Conservation (phyloP, 306 rosid species). For the Citrullus colocynthis region DNA sequence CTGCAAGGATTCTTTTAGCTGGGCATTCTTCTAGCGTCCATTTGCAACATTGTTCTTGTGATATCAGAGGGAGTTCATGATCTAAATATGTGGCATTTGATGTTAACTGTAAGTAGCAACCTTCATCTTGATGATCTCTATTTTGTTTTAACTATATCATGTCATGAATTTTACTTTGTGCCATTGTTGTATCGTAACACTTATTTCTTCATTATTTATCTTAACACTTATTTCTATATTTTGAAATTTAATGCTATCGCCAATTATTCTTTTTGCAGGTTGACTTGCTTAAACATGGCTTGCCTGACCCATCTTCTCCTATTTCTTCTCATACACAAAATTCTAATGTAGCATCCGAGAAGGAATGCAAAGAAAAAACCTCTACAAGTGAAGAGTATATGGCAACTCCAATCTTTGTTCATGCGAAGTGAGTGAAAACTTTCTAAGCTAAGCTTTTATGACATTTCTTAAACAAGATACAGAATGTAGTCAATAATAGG, state of each 20-base stretch:
- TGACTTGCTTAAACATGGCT: constrained; percentile 79
- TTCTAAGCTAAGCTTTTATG: not conserved
- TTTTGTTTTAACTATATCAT: not conserved
- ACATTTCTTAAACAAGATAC: not conserved
- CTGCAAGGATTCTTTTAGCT: constrained; percentile 73
- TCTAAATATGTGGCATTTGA: constrained; percentile 62
- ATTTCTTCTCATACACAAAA: constrained; percentile 37
- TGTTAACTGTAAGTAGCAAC: constrained; percentile 45
- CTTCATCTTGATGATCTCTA: not conserved
- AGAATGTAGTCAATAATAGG: not conserved
- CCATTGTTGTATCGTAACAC: not conserved
- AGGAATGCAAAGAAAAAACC: constrained; percentile 30
- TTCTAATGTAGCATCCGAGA: constrained; percentile 45
- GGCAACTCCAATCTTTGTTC: constrained; percentile 74
- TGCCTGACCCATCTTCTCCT: constrained; percentile 58
- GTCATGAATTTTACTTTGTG: not conserved
- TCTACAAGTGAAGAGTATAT: constrained; percentile 39
- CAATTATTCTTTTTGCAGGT: constrained; percentile 30
- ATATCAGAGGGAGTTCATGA: constrained; percentile 79
- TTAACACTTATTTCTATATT: not conserved
- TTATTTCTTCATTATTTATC: not conserved
- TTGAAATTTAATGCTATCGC: not conserved
- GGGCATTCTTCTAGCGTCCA: constrained; percentile 61
- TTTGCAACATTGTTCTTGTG: constrained; percentile 68
- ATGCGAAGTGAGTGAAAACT: constrained; percentile 46